Base-by-base conservation (phyloP, 208 protist genomes). In the Naegleria lovaniensis region DNA sequence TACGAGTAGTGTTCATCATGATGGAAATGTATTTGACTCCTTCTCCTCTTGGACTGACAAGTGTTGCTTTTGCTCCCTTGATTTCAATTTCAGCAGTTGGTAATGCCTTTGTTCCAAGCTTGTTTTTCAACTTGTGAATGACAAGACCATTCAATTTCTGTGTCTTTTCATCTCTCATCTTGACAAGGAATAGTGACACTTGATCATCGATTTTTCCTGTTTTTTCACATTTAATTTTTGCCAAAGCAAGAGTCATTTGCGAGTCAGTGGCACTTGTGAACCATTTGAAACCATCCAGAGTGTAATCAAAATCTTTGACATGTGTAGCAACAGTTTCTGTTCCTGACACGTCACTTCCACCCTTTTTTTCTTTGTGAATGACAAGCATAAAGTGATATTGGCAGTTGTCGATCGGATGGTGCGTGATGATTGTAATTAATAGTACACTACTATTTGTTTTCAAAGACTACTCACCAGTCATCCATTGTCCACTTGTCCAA, bases 401-500 rank as follows among this genome's bases (percentile, higher is more conserved):
- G 43, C 43, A 48, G 43, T 48, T 48, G 7, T n/a, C n/a, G n/a
- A n/a, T n/a, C n/a, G n/a, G n/a, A n/a, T n/a, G n/a, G n/a, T n/a
- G n/a, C n/a, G n/a, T n/a, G n/a, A 48, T 48, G 43, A 48, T 48
- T 7, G 7, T 48, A 1, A 48, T 76, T 76, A 76, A 33, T 13
- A 76, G 19, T 25, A 67, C 55, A 25, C 7, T 75, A 85, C 59
- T 91, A 41, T 83, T 83, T 91, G 52, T 52, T 91, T 40, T 79
- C 83, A 38, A 89, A 51, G 90, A 87, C 1, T 7, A 48, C 43
- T 48, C 7, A 48, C 43, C 43, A 11, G 91, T 93, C 92, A 93
- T 93, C 92, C 92, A 94, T 79, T 93, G 93, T 29, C 91, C 91
- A 38, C 87, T 88, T 13, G 93, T 94, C 92, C 90, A 92, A 85